These are phyloP conservation scores for Ustilaginoidea virens DNA, from an alignment of 2,329 filamentous ascomycete genomes.

Conservation along the genomic window DNA sequence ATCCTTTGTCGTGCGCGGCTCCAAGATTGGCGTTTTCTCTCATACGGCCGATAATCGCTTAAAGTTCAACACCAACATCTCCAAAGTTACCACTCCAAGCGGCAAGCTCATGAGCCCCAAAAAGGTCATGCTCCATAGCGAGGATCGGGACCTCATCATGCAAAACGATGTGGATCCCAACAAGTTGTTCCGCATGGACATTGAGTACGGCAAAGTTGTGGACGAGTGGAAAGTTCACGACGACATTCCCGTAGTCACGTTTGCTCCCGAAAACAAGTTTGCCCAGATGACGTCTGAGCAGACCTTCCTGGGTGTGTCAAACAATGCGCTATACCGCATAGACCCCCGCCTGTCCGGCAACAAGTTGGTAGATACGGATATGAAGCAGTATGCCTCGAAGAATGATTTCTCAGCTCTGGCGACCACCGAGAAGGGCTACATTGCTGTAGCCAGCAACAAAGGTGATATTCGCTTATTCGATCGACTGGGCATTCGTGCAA, in stretches of 20 bases:
- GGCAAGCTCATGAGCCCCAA: conserved; percentile 84
- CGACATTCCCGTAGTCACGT: conserved; percentile 81
- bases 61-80: conserved; percentile 94
- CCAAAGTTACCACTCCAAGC: conserved; percentile 77
- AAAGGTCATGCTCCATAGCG: conserved; percentile 91
- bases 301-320: conserved; percentile 84
- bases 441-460: conserved; percentile 94
- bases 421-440: conserved; percentile 91
- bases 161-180: conserved; percentile 76
- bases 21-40: conserved; percentile 98
- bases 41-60: conserved; percentile 85
- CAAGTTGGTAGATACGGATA: conserved; percentile 82
- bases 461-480: conserved; percentile 96
- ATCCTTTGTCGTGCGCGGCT: conserved; percentile 91
- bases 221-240: conserved; percentile 99
- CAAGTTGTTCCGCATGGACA: conserved; percentile 90
- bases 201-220: conserved; percentile 94
- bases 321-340: conserved; percentile 84
- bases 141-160: conserved; percentile 78
- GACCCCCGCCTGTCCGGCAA: conserved; percentile 80
- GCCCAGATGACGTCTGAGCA: conserved; percentile 92
- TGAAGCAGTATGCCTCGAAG: conserved; percentile 94
- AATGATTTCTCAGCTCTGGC: conserved; percentile 93
- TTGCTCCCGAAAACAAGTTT: conserved; percentile 95
- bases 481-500: conserved; percentile 88